Percentiles rank a stretch among this genome's conserved stretches.
Conservation (phyloP, 371 early-diverging fungal species). For the Mortierella sp. region DNA sequence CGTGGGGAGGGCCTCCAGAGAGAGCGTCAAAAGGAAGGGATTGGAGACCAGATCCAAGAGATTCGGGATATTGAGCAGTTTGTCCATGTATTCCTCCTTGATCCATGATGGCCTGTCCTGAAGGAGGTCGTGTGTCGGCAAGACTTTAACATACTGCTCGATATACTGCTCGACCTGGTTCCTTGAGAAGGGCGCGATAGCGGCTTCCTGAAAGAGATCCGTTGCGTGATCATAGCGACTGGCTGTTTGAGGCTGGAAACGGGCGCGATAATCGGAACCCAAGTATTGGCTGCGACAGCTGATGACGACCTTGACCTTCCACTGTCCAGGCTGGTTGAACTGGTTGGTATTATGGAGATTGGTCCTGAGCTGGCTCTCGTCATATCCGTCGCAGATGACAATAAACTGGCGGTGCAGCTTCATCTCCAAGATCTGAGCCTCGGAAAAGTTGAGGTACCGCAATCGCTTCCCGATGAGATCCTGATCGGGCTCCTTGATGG, state of each 20-base stretch:
- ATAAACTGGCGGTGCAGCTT: constrained; percentile 10
- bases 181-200: not conserved
- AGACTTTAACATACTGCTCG: not conserved
- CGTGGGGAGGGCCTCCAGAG: not conserved
- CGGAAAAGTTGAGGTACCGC: not conserved
- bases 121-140: not conserved
- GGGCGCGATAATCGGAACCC: not conserved
- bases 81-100: constrained; percentile 1
- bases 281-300: constrained; percentile 11
- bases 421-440: constrained; percentile 12
- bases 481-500: constrained; percentile 1
- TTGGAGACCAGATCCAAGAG: constrained; percentile 15
- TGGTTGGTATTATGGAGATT: constrained; percentile 8
- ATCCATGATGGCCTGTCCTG: not conserved
- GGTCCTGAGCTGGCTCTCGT: not conserved
- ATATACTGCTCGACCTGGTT: constrained; percentile 18
- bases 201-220: not conserved
- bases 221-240: not conserved
- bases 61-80: not conserved
- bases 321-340: not conserved
- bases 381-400: constrained; percentile 27
- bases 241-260: not conserved
- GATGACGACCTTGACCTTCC: constrained; percentile 15
- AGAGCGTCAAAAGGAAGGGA: constrained; percentile 5
- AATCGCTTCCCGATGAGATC: constrained; percentile 18